These are phyloP conservation scores for Dalechampia spathulata DNA, from an alignment of 441 rosid species.

Conservation along the genomic window DNA sequence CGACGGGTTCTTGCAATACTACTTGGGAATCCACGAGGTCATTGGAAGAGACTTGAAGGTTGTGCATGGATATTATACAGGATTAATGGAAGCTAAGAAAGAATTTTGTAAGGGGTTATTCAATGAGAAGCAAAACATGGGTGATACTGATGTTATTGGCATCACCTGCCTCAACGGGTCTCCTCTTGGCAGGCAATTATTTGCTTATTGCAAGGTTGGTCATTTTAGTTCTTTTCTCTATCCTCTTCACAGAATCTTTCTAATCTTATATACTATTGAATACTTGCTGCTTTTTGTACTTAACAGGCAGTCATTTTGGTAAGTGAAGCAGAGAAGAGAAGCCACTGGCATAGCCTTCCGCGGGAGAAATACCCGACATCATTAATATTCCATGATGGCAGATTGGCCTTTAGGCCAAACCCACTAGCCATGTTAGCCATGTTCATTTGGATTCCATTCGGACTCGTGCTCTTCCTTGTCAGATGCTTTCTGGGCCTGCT, in stretches of 20 bases:
- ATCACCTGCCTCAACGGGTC: constrained; percentile 17
- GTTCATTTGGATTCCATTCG: constrained; percentile 75
- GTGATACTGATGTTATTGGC: constrained; percentile 15
- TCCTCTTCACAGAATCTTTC: too few species aligned
- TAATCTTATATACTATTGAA: too few species aligned
- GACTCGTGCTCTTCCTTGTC: constrained; percentile 39
- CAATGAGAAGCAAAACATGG: not conserved
- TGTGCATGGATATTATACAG: constrained; percentile 22
- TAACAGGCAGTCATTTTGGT: constrained; percentile 27
- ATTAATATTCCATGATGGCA: constrained; percentile 76
- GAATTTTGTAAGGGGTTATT: not conserved
- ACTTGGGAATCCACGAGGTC: constrained; percentile 22
- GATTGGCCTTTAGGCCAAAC: constrained; percentile 72
- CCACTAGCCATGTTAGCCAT: constrained; percentile 54
- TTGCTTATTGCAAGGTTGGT: constrained; percentile 28
- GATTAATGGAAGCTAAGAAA: constrained; percentile 25
- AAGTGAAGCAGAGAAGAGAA: constrained; percentile 30
- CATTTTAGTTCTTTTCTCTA: not conserved
- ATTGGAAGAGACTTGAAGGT: constrained; percentile 30
- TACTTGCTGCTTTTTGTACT: too few species aligned
- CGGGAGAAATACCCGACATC: constrained; percentile 72
- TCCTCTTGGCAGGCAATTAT: constrained; percentile 21
- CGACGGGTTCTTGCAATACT: constrained; percentile 29
- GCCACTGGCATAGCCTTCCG: constrained; percentile 31
- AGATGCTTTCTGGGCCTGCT: constrained; percentile 44